Base-by-base conservation (phyloP, 805 yeast species). In the Clavispora santaluciae region DNA sequence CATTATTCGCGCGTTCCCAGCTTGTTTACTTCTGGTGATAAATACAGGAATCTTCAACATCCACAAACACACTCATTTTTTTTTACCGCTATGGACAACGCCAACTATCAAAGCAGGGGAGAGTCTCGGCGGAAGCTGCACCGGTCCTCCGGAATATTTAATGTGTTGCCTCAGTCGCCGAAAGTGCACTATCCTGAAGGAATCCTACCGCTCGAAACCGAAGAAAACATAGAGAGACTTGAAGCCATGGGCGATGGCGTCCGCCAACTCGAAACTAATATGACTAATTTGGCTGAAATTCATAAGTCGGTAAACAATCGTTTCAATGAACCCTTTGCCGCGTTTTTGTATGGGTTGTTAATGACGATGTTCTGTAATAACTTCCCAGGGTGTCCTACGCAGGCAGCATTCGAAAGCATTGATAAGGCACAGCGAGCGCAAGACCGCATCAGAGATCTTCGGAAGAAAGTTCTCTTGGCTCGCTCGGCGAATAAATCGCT, bases 341-440 rank as follows among this genome's bases (percentile, higher is more conserved):
- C 90, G 29, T 80, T 88, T 40, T 57, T 88, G 39, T 86, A 85
- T 54, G 95, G 96, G 1, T 62, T 88, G 37, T 78, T 83, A 56
- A 79, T 87, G 60, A 87, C 89, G 54, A 90, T 95, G 46, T 88
- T 93, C 83, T 86, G 95, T 61, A 84, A 84, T 21, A 89, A 85
- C 54, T 86, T 86, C 51, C 72, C 70, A 1, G 67, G 66, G 1
- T 56, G 66, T 35, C 73, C 73, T 9, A 58, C 67, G 10, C 53
- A 52, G 37, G 59, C 56, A 18, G 61, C 55, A 18, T 62, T 63
- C 59, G 68, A 66, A 35, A 56, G 57, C 40, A 51, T 60, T 22
- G 20, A 28, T 20, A 28, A 28, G 10, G 31, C 16, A 5, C 55
- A 58, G 45, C 31, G 20, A 9, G 28, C 20, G 1, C 38, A 35